Conservation (phyloP, 805 yeast genomes). For the Nakazawaea ishiwadae region DNA sequence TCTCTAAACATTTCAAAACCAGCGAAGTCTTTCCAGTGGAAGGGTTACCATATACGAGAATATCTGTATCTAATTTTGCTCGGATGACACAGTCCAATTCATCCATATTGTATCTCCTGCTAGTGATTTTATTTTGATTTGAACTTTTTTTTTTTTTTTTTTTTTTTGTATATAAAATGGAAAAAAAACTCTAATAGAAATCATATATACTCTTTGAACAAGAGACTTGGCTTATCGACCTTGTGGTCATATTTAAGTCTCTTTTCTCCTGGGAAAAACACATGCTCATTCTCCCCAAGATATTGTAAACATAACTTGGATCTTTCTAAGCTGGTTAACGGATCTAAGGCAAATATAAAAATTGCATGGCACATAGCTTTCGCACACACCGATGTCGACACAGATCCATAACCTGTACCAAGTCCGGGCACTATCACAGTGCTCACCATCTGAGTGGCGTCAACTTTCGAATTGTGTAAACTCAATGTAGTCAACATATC, state of each 20-base stretch:
- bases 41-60: slow-evolving; percentile 6
- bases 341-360: not conserved
- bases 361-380: slow-evolving; percentile 23
- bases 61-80: not conserved
- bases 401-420: slow-evolving; percentile 35
- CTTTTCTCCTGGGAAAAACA: not conserved
- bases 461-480: slow-evolving; percentile 1
- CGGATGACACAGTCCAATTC: slow-evolving; percentile 1
- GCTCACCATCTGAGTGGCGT: slow-evolving; percentile 16
- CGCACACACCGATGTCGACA: slow-evolving; percentile 27
- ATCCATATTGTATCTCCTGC: slow-evolving; percentile 1
- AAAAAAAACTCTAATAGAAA: no score
- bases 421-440: slow-evolving; percentile 31
- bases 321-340: not conserved
- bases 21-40: slow-evolving; percentile 7
- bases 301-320: not conserved
- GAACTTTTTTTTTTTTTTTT: not conserved
- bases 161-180: no score
- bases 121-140: not conserved
- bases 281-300: not conserved
- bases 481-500: slow-evolving; percentile 23
- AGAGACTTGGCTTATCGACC: not conserved
- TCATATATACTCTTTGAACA: no score
- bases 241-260: not conserved
- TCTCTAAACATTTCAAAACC: not conserved